Base-by-base conservation (phyloP, 139 green algal genomes). In the Diplosphaera chodatii region DNA sequence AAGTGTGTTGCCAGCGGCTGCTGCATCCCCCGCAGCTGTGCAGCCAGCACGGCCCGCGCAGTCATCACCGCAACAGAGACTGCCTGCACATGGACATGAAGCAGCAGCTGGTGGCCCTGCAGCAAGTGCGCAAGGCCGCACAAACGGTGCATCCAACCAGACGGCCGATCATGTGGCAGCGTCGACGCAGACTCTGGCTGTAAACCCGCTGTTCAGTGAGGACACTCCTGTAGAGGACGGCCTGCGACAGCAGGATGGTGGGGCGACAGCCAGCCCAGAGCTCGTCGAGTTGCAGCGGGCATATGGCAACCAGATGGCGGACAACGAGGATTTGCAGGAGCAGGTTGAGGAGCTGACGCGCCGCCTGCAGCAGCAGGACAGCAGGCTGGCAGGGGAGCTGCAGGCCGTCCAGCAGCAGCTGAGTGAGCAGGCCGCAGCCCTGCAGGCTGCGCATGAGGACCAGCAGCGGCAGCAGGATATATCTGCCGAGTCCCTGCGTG, bases 371-470 rank as follows among this genome's bases (percentile, higher is more conserved):
- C 30, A 67, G 31, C 55, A 67, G 31, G 2, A 37, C 8, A 16
- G 40, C 20, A 15, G 55, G 64, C 64, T 28, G 15, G 68, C 28
- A 29, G 68, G 34, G 30, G 48, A 66, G 29, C 28, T 66, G 37
- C 48, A 29, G 27, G 68, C 37, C 6, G 28, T 29, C 8, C 68
- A 66, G 41, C 48, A 21, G 5, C 67, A 72, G 67, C 33, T 62
- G 32, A 8, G 25, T 28, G 5, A 29, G 34, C n/a, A 59, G 25
- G 40, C 3, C 27, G 25, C 30, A 63, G n/a, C 40, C 40, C 5
- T 64, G 30, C 23, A 59, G 25, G 21, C 67, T 40, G 37, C 40
- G 34, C 21, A 63, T 48, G 8, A 72, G 48, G 68, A 72, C 28
- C 68, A 34, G 63, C 30, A 34, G 30, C 29, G 25, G 18, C 63